Evolutionary conservation across 2,329 filamentous ascomycete species (phyloP), one percentile per base, ranked within the genome.

Genomic region (Dothideomycetes sp.): DNA sequence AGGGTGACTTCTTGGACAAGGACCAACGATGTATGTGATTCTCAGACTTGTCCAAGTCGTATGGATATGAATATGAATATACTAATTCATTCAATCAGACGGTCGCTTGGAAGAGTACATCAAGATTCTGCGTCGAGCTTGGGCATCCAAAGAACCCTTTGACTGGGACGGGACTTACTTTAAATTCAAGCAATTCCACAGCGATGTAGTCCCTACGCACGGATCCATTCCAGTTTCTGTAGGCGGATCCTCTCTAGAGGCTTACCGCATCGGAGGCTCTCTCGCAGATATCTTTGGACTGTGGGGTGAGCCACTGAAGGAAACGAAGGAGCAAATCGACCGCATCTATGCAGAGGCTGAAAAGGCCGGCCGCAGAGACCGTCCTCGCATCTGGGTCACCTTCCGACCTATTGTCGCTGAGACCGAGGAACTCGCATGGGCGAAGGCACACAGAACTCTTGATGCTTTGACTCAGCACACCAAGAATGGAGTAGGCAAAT

Each of bases 261-360:
- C 74, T 0, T 78, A 78, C 54, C 69, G 73, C 16, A 62, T 77
- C 30, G 75, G 75, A 17, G 75, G 75, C 19, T 59, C 66, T 0
- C 61, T 77, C 2, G 74, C 67, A 19, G 75, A 79, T 45, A 79
- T 79, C 48, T 78, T 78, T 45, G 75, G 75, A 0, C 66, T 79
- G 3, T 79, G 75, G 75, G 75, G 75, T 9, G 75, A 79, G 49
- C 75, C 75, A 1, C 59, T 78, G 2, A 76, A 77, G 56, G 75
- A 79, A 51, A 78, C 75, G 1, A 73, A 73, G 55, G 63, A 78
- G 49, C 75, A 79, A 52, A 76, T 79, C 47, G 71, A 75, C 45
- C 65, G 67, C 15, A 72, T 79, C 51, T 76, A 76, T 45, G 70
- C 66, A 3, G 74, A 72, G 48, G 69, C 75, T 0, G 70, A 63